These are phyloP conservation scores for Podaxis rugospora DNA, from an alignment of 768 basidiomycete species.

Conservation along the genomic window DNA sequence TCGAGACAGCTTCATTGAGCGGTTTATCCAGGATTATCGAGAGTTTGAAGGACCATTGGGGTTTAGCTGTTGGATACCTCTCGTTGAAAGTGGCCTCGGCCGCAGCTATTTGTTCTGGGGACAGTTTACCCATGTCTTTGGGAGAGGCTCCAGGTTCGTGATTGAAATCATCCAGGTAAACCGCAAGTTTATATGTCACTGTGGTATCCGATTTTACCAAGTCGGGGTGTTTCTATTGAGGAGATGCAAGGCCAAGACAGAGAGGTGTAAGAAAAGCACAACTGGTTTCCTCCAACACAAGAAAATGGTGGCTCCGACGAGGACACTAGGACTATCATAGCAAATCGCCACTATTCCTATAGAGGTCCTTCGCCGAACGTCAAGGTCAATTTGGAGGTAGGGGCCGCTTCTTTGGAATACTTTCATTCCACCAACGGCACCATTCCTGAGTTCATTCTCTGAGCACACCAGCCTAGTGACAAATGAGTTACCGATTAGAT, in stretches of 20 bases:
- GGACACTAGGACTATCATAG: neutral
- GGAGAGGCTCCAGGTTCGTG: too few relatives aligned
- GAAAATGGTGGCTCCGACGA: neutral
- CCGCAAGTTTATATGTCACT: neutral
- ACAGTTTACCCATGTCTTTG: neutral
- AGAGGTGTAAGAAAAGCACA: neutral
- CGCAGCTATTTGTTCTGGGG: neutral
- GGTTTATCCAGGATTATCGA: neutral
- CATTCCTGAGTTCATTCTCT: neutral
- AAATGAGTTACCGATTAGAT: neutral
- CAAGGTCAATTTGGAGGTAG: neutral
- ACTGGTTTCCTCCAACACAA: neutral
- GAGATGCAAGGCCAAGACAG: neutral
- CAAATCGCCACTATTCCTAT: neutral
- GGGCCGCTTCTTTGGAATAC: neutral
- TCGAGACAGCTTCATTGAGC: neutral
- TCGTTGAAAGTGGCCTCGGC: neutral
- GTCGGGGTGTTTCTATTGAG: neutral
- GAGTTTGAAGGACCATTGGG: constrained; percentile 4
- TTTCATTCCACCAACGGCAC: neutral
- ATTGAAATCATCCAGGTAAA: neutral
- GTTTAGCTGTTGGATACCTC: neutral
- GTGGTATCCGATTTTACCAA: neutral
- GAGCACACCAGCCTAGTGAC: neutral
- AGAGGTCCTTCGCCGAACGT: neutral